These are phyloP conservation scores for Ophiostoma montium DNA, from an alignment of 2,329 filamentous ascomycete genomes.

Conservation along the genomic window DNA sequence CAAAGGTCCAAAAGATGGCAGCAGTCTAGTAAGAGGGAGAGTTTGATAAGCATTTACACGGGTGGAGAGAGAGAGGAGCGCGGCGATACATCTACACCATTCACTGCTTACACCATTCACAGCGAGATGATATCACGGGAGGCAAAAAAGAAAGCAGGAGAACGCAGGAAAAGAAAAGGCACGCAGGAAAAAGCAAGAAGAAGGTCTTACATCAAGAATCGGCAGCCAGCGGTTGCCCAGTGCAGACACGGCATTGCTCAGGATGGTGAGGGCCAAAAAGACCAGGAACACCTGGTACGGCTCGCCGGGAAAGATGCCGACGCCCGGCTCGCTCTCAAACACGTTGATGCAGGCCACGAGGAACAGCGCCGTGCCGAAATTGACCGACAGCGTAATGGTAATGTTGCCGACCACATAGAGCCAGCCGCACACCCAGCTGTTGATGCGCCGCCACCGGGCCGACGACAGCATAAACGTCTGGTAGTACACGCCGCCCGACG, in stretches of 20 bases:
- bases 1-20: slow-evolving; percentile 2
- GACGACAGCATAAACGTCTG: not conserved
- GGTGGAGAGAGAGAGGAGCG: not conserved
- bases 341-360: slow-evolving; percentile 1
- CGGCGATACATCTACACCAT: not conserved
- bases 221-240: slow-evolving; percentile 1
- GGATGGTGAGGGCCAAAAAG: not conserved
- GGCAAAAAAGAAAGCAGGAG: not conserved
- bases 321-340: slow-evolving; percentile 1
- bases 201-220: slow-evolving; percentile 1
- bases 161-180: not conserved
- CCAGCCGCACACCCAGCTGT: slow-evolving; percentile 2
- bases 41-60: not conserved
- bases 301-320: slow-evolving; percentile 1
- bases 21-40: not conserved
- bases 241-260: not conserved
- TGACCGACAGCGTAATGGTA: slow-evolving; percentile 1
- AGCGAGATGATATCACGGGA: not conserved
- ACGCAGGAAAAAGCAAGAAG: not conserved
- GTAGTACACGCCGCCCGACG: slow-evolving; percentile 1
- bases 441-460: not conserved
- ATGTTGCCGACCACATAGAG: slow-evolving; percentile 1
- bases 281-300: slow-evolving; percentile 1
- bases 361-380: slow-evolving; percentile 1
- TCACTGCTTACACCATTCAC: not conserved